Conservation (phyloP, 208 protist genomes). For the Trypanosoma theileri region DNA sequence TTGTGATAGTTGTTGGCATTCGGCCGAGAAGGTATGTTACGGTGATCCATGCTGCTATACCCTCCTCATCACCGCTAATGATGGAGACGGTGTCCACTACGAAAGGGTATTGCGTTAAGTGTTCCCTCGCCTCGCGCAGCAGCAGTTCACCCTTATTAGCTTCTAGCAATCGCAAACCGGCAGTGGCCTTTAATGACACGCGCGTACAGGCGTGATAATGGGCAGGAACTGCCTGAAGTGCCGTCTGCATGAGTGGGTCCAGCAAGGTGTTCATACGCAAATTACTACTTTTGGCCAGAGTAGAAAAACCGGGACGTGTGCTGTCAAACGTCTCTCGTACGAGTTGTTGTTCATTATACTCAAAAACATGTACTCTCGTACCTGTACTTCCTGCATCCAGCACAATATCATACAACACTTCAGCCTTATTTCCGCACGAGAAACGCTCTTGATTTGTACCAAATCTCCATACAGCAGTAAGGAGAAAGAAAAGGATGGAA, state of each 20-base stretch:
- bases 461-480: neutral
- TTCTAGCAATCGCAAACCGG: constrained; percentile 60
- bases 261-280: constrained; percentile 29
- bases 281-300: constrained; percentile 25
- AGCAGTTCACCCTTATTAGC: constrained; percentile 24
- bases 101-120: constrained; percentile 36
- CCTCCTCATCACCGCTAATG: constrained; percentile 73
- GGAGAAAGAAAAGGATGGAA: constrained; percentile 3
- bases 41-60: constrained; percentile 76
- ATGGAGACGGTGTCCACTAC: constrained; percentile 38
- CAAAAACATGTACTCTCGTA: constrained; percentile 62
- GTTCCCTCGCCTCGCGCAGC: constrained; percentile 28
- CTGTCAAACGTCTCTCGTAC: constrained; percentile 42
- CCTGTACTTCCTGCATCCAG: constrained; percentile 79
- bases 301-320: constrained; percentile 52
- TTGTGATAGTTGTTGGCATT: too few relatives aligned
- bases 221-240: constrained; percentile 35
- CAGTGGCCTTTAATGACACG: constrained; percentile 64
- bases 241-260: constrained; percentile 32
- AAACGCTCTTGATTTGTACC: too few relatives aligned
- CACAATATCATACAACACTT: constrained; percentile 48
- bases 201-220: constrained; percentile 34
- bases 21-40: constrained; percentile 75
- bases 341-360: constrained; percentile 41
- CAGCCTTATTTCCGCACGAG: neutral